phyloP scores from a whole-genome alignment of 2,329 filamentous ascomycete species.

The Pestalotiopsis fici region DNA sequence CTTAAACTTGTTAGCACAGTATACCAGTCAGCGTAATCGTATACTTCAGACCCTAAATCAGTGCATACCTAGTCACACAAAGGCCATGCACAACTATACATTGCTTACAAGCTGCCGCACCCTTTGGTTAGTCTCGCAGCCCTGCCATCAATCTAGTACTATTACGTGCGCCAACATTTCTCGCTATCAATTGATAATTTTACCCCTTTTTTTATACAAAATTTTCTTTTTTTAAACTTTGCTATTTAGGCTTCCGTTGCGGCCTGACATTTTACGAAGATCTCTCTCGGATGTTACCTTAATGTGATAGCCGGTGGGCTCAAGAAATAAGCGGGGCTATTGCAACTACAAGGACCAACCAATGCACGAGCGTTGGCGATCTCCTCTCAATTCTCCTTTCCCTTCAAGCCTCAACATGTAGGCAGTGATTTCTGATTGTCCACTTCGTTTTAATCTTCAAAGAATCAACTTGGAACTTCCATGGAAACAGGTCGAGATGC shows the following conservation, averaged over 20 bases:
- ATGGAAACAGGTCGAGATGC: not conserved
- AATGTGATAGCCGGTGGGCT: not conserved
- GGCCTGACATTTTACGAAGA: not conserved
- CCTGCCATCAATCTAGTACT: not conserved
- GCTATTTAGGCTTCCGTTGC: not conserved
- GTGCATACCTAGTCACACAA: no score
- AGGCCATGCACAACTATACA: not conserved
- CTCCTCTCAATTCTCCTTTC: not conserved
- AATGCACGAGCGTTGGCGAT: not conserved
- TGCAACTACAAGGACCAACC: not conserved
- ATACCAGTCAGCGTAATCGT: not conserved
- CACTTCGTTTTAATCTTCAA: not conserved
- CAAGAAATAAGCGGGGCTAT: slow-evolving; percentile 5
- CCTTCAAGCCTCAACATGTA: not conserved
- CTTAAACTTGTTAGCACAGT: not conserved
- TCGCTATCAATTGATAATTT: not conserved
- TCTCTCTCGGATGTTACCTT: not conserved
- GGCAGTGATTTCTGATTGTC: not conserved
- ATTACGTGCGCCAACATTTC: not conserved
- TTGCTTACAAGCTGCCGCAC: not conserved
- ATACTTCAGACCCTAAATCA: not conserved
- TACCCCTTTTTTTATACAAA: not conserved
- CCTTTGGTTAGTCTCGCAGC: not conserved
- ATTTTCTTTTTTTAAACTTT: not conserved
- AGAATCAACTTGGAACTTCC: not conserved